phyloP scores from a whole-genome alignment of 768 basidiomycete genomes.

The Cyclocybe aegerita region DNA sequence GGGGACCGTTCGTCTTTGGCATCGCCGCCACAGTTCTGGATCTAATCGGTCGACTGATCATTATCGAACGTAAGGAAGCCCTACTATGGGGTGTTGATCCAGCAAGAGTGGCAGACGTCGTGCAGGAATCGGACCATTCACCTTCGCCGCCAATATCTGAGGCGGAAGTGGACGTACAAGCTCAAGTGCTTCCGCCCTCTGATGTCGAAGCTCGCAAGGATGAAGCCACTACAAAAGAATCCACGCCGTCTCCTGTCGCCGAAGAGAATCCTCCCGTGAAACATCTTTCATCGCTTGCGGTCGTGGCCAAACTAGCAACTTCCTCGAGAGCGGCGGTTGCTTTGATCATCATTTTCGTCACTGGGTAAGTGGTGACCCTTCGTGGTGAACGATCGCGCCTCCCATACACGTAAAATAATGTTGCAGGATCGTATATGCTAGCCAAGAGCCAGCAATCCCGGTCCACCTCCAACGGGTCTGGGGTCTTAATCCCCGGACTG shows the following conservation, averaged over 20 bases:
- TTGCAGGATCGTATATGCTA: constrained; percentile 45
- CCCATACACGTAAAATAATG: no score
- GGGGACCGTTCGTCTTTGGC: constrained; percentile 58
- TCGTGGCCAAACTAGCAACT: constrained; percentile 39
- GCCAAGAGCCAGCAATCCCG: constrained; percentile 59
- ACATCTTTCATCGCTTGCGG: constrained; percentile 38
- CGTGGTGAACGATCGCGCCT: background rate
- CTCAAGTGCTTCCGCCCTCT: no score
- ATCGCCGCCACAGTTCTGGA: constrained; percentile 47
- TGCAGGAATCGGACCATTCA: background rate
- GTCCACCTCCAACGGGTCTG: constrained; percentile 52
- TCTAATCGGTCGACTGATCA: constrained; percentile 50
- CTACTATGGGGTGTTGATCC: constrained; percentile 48
- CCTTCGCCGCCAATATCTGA: background rate
- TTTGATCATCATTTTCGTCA: constrained; percentile 44
- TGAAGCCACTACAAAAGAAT: no score
- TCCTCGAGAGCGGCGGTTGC: constrained; percentile 52
- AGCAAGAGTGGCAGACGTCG: constrained; percentile 6
- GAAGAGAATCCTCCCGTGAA: constrained; percentile 5
- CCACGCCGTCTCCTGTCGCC: background rate
- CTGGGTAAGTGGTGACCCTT: constrained; percentile 41
- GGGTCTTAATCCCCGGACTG: constrained; percentile 44
- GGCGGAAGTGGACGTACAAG: no score
- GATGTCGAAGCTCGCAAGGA: no score
- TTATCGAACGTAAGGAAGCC: constrained; percentile 57